A percentile compares a stretch with the other conserved stretches of the same genome.
Evolutionary conservation across 805 yeast genomes (phyloP).

Genomic region (Zygoascus biomembranicola): DNA sequence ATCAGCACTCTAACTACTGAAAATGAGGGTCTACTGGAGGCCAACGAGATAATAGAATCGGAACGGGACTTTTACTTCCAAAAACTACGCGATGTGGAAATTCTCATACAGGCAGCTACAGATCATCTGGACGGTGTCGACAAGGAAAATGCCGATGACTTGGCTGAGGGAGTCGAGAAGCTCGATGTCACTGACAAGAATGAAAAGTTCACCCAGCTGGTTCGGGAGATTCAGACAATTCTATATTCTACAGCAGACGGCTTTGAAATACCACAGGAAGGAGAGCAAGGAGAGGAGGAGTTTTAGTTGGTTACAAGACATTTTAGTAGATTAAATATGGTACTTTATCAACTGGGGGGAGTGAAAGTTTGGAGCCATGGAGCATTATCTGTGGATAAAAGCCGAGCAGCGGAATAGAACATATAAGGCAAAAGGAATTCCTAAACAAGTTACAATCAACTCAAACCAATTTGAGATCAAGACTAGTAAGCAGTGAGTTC

Average conservation of each 20-base stretch:
- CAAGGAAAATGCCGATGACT: conserved; percentile 7
- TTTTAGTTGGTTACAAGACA: not conserved
- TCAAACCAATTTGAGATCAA: too few species aligned
- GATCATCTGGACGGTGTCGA: conserved; percentile 35
- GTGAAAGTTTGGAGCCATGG: too few species aligned
- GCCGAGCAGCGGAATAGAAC: too few species aligned
- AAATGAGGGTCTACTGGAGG: conserved; percentile 46
- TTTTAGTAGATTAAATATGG: not conserved
- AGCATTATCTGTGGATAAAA: too few species aligned
- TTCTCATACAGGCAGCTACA: conserved; percentile 56
- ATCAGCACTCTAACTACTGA: conserved; percentile 41
- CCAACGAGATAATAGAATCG: conserved; percentile 55
- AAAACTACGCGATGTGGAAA: conserved; percentile 82
- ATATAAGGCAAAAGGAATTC: too few species aligned
- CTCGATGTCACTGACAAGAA: conserved; percentile 15
- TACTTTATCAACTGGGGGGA: too few species aligned
- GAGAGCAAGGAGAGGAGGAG: conserved; percentile 1
- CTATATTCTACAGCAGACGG: conserved; percentile 80
- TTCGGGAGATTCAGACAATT: conserved; percentile 63
- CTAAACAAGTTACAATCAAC: too few species aligned
- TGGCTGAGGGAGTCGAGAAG: not conserved
- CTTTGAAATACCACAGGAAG: conserved; percentile 47
- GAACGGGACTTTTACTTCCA: conserved; percentile 89
- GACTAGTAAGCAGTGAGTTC: too few species aligned
- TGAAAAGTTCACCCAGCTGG: conserved; percentile 22